These are phyloP conservation scores for Colletotrichum camelliae DNA, from an alignment of 2,329 filamentous ascomycete species.

Conservation along the genomic window DNA sequence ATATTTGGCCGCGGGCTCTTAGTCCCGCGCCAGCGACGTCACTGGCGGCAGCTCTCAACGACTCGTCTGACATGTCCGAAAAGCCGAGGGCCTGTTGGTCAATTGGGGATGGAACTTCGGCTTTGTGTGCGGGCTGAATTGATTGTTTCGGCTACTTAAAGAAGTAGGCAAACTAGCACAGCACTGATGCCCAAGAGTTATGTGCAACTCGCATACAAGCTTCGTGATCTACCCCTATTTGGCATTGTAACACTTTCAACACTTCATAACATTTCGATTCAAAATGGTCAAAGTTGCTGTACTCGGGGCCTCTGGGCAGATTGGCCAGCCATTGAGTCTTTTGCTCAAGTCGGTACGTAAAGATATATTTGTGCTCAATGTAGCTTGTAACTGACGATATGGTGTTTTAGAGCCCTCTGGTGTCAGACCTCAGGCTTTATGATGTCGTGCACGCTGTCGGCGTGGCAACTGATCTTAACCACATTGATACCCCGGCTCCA, in stretches of 20 bases:
- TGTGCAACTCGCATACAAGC: background rate
- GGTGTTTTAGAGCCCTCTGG: background rate
- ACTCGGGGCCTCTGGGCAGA: constrained; percentile 4
- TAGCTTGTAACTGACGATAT: background rate
- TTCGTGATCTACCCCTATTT: background rate
- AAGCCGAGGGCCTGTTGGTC: background rate
- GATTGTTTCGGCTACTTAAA: background rate
- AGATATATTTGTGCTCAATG: background rate
- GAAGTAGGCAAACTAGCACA: background rate
- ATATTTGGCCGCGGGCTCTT: background rate
- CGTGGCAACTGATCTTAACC: constrained; percentile 79
- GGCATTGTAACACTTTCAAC: background rate
- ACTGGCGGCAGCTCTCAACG: background rate
- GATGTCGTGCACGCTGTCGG: constrained; percentile 41
- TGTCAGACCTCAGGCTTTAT: constrained; percentile 20
- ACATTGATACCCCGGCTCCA: constrained; percentile 80
- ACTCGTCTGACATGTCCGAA: background rate
- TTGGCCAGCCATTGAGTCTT: constrained; percentile 5
- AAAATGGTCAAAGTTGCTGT: background rate
- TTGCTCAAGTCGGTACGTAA: constrained; percentile 5
- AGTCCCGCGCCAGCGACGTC: constrained; percentile 3
- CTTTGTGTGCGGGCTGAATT: background rate
- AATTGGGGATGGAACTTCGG: background rate
- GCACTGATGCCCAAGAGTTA: background rate
- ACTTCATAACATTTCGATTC: background rate